These are phyloP conservation scores for Prunus armeniaca DNA, from an alignment of 306 rosid species.

Conservation along the genomic window DNA sequence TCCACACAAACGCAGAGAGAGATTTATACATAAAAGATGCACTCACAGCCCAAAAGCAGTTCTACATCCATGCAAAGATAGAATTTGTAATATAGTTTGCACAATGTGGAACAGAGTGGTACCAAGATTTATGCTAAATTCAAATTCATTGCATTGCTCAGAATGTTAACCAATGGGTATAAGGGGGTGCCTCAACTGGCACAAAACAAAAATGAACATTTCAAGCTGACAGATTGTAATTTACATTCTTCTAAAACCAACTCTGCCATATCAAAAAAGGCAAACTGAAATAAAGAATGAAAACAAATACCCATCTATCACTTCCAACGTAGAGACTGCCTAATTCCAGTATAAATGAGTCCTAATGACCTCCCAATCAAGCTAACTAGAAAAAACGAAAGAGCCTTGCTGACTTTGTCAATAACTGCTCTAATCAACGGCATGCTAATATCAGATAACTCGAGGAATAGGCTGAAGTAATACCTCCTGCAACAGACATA, in stretches of 20 bases:
- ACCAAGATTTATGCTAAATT: background rate
- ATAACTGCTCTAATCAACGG: constrained; percentile 67
- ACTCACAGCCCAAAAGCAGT: no score
- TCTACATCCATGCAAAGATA: no score
- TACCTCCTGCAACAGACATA: constrained; percentile 66
- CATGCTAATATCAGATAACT: constrained; percentile 78
- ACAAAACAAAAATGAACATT: constrained; percentile 12
- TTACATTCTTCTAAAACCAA: constrained; percentile 17
- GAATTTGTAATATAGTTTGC: background rate
- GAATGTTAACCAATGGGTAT: constrained; percentile 4
- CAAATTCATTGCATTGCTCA: background rate
- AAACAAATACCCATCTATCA: constrained; percentile 35
- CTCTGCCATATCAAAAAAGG: background rate
- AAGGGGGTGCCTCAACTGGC: background rate
- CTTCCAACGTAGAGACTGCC: constrained; percentile 87
- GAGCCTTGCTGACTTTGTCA: constrained; percentile 68
- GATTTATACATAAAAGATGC: background rate
- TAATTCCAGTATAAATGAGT: constrained; percentile 88
- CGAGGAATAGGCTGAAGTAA: constrained; percentile 88
- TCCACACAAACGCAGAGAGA: background rate
- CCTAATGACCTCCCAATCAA: constrained; percentile 94
- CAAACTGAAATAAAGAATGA: constrained; percentile 13
- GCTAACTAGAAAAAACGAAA: constrained; percentile 77
- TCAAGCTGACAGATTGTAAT: constrained; percentile 14
- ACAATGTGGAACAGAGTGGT: background rate